phyloP scores from a whole-genome alignment of 306 rosid species.

The Urtica urens region DNA sequence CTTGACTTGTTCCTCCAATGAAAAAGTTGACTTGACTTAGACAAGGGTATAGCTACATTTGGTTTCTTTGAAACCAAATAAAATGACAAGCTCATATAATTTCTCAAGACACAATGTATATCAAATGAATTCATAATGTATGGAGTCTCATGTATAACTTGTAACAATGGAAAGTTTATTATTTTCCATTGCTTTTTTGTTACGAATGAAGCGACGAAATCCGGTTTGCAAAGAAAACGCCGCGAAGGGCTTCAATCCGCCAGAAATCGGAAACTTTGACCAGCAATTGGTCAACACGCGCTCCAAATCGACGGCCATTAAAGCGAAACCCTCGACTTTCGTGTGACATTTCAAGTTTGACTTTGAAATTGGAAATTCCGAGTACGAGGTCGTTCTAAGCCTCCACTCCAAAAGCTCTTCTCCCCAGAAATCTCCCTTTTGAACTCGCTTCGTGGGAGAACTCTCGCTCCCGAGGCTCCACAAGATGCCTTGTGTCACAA shows the following conservation, averaged over 20 bases:
- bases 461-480: neutral
- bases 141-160: no score
- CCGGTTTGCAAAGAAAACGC: neutral
- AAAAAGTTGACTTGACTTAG: no score
- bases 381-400: neutral
- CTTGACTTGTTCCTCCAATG: no score
- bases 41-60: no score
- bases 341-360: neutral
- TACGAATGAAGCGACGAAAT: neutral
- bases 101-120: no score
- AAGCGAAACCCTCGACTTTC: neutral
- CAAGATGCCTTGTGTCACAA: constrained; percentile 8
- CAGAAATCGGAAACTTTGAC: constrained; percentile 6
- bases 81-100: no score
- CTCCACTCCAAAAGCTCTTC: constrained; percentile 6
- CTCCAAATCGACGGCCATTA: constrained; percentile 2
- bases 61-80: no score
- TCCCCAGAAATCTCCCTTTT: constrained; percentile 1
- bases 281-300: neutral
- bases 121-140: no score
- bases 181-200: neutral
- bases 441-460: neutral
- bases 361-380: neutral
- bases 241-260: neutral
- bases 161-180: neutral